Conservation (phyloP, 805 yeast genomes). For the Tanozyma kutaoensis region DNA sequence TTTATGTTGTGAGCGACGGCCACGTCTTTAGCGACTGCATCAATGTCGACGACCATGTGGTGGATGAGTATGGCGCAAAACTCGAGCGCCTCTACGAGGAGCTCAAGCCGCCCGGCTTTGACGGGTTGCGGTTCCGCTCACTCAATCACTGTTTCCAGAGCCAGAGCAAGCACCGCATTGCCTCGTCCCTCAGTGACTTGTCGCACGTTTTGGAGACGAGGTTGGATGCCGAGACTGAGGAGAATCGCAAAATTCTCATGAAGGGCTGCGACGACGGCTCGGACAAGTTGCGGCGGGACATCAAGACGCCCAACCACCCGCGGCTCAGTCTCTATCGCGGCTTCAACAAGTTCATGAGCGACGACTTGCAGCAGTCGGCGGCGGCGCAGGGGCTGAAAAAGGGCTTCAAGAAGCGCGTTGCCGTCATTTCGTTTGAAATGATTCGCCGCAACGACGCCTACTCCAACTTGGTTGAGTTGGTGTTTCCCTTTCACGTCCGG, state of each 20-base stretch:
- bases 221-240: constrained; percentile 18
- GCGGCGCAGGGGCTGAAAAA: constrained; percentile 29
- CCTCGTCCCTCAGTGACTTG: constrained; percentile 7
- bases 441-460: constrained; percentile 49
- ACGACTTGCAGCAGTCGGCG: constrained; percentile 35
- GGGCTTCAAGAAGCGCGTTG: constrained; percentile 34
- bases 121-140: constrained; percentile 17
- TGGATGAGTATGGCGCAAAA: constrained; percentile 31
- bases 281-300: constrained; percentile 19
- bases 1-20: constrained; percentile 50
- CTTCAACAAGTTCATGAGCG: constrained; percentile 45
- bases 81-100: constrained; percentile 29
- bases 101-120: constrained; percentile 15
- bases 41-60: constrained; percentile 45
- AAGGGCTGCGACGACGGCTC: constrained; percentile 25
- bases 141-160: constrained; percentile 22
- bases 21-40: constrained; percentile 55
- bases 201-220: constrained; percentile 20
- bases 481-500: constrained; percentile 47
- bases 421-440: constrained; percentile 51
- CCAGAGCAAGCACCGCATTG: constrained; percentile 4
- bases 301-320: constrained; percentile 30
- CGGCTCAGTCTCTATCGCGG: constrained; percentile 42
- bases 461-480: constrained; percentile 45
- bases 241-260: constrained; percentile 21